Percentiles rank a stretch among this genome's conserved stretches.
phyloP scores from a whole-genome alignment of 176 grass and related monocot species.

The Oryza coarctata region DNA sequence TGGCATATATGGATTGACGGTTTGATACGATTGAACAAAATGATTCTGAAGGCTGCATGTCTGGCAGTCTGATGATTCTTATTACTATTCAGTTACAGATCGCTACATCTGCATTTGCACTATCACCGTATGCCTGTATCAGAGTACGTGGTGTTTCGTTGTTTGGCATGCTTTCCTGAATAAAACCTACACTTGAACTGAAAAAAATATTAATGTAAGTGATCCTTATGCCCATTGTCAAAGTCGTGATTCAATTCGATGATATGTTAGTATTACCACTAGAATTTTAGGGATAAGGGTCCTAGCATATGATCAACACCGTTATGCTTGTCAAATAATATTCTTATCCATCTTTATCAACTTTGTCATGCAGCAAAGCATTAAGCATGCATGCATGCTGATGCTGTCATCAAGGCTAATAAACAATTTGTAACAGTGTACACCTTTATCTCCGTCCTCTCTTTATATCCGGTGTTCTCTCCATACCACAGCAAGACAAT shows the following conservation, averaged over 20 bases:
- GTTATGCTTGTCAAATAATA: constrained; percentile 9
- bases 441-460: background rate
- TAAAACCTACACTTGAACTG: too few relatives aligned
- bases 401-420: background rate
- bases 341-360: constrained; percentile 11
- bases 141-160: background rate
- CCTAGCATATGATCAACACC: background rate
- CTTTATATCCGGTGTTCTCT: constrained; percentile 23
- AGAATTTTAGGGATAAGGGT: background rate
- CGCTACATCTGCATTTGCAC: background rate
- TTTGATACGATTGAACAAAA: background rate
- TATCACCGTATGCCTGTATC: background rate
- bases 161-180: too few relatives aligned
- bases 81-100: background rate
- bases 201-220: background rate
- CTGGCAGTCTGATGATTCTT: background rate
- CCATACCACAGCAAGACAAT: constrained; percentile 32
- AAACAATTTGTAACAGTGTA: constrained; percentile 12
- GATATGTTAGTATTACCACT: background rate
- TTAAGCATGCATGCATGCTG: constrained; percentile 19
- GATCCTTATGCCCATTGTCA: background rate
- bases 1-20: background rate
- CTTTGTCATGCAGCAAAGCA: constrained; percentile 18
- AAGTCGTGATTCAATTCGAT: background rate
- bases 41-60: background rate